Evolutionary conservation across 2,329 filamentous ascomycete genomes (phyloP), one percentile per base, ranked within the genome.

Genomic region (Colletotrichum tropicicola): DNA sequence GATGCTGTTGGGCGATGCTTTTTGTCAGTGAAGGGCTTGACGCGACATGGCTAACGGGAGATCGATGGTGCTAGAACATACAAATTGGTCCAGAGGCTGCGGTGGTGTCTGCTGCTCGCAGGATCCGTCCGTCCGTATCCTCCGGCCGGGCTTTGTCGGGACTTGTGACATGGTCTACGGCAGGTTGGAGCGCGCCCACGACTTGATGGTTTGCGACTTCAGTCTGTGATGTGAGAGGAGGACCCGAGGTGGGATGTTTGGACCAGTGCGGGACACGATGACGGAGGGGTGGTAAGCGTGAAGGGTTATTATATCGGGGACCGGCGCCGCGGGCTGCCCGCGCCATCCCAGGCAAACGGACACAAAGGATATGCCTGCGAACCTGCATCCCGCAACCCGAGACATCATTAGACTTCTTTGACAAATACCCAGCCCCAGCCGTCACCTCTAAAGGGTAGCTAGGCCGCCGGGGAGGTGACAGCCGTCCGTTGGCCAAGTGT

Each of bases 1-100:
- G 69, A 47, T 73, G 76, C 83, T 85, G 67, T 21, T 21, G 5
- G 39, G 68, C 48, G 21, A 39, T 44, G 44, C 52, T 12, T 27
- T 47, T 59, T 27, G 55, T 65, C 47, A 65, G 39, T 51, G 21
- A 39, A 45, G 30, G 23, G 41, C 37, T n/a, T n/a, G n/a, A n/a
- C n/a, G n/a, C n/a, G n/a, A n/a, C n/a, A n/a, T 27, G 32, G 19
- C 9, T 19, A 17, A 39, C 51, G 51, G 61, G 62, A 57, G 56
- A 62, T 68, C 63, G 56, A 66, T 52, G 21, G 41, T 27, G 35
- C 56, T 62, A 52, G 30, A 61, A 65, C 65, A 17, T 68, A 68
- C 65, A 49, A 66, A 66, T 25, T 64, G 52, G 32, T 47, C 19
- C 41, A 41, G 30, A 17, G 53, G 21, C 54, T 59, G 51, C 69